A percentile compares a stretch with the other conserved stretches of the same genome.
Evolutionary conservation across 2,329 filamentous ascomycete species (phyloP).

Genomic region (Amesomyces nigricolor): DNA sequence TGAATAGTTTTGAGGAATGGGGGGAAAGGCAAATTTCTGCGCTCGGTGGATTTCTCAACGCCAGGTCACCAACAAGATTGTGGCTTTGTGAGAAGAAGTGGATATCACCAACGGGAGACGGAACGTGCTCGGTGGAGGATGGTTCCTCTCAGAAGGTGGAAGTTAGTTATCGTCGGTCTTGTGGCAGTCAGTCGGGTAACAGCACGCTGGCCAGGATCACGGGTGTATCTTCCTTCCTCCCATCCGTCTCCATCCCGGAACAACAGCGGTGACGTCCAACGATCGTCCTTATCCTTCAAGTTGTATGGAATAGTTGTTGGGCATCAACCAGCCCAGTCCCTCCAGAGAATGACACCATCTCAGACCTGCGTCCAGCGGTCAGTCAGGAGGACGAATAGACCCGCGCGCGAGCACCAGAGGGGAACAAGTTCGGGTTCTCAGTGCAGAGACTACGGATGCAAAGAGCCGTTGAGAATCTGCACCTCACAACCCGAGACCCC

Average conservation of each 20-base stretch:
- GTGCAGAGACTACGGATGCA: neutral
- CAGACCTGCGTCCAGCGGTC: constrained; percentile 10
- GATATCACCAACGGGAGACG: neutral
- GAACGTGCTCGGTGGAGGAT: neutral
- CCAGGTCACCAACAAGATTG: neutral
- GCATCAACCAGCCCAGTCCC: neutral
- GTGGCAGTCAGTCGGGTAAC: neutral
- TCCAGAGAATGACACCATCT: neutral
- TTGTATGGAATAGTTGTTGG: neutral
- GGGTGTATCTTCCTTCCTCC: neutral
- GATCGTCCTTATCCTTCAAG: neutral
- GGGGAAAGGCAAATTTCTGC: neutral
- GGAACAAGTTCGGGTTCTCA: neutral
- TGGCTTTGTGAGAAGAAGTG: neutral
- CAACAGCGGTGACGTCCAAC: neutral
- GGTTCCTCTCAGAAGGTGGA: neutral
- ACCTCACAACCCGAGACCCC: neutral
- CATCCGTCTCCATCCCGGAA: too few species aligned
- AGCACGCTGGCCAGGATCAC: constrained; percentile 1
- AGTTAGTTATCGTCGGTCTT: constrained; percentile 8
- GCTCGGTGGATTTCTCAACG: neutral
- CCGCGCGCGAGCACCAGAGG: neutral
- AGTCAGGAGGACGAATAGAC: neutral
- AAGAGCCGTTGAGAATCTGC: constrained; percentile 8
- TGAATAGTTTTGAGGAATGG: constrained; percentile 3